These are phyloP conservation scores for Malbranchea cinnamomea DNA, from an alignment of 2,329 filamentous ascomycete species.

Conservation along the genomic window DNA sequence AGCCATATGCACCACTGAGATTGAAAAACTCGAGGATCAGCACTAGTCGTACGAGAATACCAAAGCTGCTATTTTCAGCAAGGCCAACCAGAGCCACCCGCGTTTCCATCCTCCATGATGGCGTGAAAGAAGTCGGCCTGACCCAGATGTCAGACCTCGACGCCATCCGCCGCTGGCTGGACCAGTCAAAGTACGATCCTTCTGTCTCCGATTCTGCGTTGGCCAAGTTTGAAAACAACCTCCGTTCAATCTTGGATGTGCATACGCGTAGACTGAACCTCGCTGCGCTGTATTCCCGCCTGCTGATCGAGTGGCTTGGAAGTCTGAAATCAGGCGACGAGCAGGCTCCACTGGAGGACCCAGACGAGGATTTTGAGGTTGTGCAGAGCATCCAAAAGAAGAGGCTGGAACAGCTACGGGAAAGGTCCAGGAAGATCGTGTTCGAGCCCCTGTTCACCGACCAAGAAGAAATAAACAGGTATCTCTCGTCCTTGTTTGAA, in stretches of 20 bases:
- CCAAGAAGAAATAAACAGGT: slow-evolving; percentile 17
- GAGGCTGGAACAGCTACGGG: slow-evolving; percentile 21
- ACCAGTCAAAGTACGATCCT: slow-evolving; percentile 24
- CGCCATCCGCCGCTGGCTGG: slow-evolving; percentile 22
- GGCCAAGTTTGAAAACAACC: slow-evolving; percentile 17
- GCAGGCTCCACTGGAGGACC: slow-evolving; percentile 1
- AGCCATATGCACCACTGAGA: slow-evolving; percentile 12
- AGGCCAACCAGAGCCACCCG: slow-evolving; percentile 6
- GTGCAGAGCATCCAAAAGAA: slow-evolving; percentile 23
- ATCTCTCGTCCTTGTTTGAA: slow-evolving; percentile 19
- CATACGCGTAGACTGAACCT: slow-evolving; percentile 23
- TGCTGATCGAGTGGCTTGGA: slow-evolving; percentile 29
- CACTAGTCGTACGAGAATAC: slow-evolving; percentile 8
- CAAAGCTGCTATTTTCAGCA: slow-evolving; percentile 10
- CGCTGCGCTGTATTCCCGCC: slow-evolving; percentile 21
- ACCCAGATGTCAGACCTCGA: slow-evolving; percentile 8
- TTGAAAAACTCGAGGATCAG: slow-evolving; percentile 16
- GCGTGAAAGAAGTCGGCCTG: slow-evolving; percentile 10
- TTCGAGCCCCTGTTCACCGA: slow-evolving; percentile 23
- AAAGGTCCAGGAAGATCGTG: slow-evolving; percentile 26
- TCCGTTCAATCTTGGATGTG: slow-evolving; percentile 20
- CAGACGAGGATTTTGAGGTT: slow-evolving; percentile 17
- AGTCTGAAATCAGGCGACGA: slow-evolving; percentile 2
- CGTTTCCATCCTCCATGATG: slow-evolving; percentile 5
- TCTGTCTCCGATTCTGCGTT: slow-evolving; percentile 21